Conservation (phyloP, 2,329 filamentous ascomycete genomes). For the Teratosphaeria nubilosa region DNA sequence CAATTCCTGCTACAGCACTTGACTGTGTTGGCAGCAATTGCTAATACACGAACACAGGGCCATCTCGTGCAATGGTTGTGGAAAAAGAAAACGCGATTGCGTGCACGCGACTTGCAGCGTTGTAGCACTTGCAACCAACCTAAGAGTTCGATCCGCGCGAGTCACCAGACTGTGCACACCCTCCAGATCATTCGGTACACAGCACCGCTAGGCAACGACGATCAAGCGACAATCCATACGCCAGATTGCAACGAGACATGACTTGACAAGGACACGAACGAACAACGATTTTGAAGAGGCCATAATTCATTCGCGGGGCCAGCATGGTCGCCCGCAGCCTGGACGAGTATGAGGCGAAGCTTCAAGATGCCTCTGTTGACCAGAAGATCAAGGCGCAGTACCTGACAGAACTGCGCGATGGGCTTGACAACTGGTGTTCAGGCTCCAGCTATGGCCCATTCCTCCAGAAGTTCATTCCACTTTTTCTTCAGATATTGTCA, state of each 20-base stretch:
- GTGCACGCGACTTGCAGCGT: background rate
- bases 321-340: conserved; percentile 33
- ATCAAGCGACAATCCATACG: background rate
- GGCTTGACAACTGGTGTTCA: conserved; percentile 76
- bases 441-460: conserved; percentile 70
- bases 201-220: background rate
- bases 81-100: background rate
- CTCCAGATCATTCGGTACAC: background rate
- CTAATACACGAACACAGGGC: background rate
- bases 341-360: conserved; percentile 37
- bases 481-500: conserved; percentile 76
- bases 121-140: background rate
- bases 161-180: background rate
- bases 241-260: background rate
- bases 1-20: background rate
- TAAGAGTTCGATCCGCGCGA: background rate
- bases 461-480: conserved; percentile 76
- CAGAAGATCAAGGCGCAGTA: conserved; percentile 70
- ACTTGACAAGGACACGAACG: background rate
- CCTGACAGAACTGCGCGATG: conserved; percentile 80
- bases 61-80: background rate
- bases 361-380: conserved; percentile 46
- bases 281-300: background rate
- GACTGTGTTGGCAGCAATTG: background rate
- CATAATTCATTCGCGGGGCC: background rate